Evolutionary conservation across 768 basidiomycete genomes (phyloP), one percentile per base, ranked within the genome.

Genomic region (Psilocybe cyanescens): DNA sequence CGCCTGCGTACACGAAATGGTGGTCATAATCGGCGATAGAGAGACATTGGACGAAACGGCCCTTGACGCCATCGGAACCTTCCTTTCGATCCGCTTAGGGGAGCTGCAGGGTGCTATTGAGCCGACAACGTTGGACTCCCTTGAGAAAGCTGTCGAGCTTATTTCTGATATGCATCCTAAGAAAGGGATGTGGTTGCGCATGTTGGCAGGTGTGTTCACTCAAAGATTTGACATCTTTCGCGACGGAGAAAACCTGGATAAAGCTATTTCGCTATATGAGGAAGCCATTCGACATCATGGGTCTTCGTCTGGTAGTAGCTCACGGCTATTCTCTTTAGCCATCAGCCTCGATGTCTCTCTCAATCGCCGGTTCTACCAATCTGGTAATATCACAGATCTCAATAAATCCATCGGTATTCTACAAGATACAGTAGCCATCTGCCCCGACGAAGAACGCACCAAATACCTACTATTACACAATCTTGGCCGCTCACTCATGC

Each of bases 391-490:
- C 9, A 17, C 47, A 9, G 54, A 61, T 49, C 29, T 61, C 8
- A 61, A 61, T 44, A 17, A 37, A 16, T 29, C 60, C 6, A 56
- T 61, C 33, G 41, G 48, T 9, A 24, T 56, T 29, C 50, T 59
- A 5, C 37, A 59, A 12, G 49, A 51, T 30, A 50, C 58, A 28
- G 12, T 50, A 2, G 9, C 37, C 11, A 39, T 28, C 14, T 50
- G 57, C 14, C 52, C 45, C 1, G 46, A 63, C 24, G 35, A 24
- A 19, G 44, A 62, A 29, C 44, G 12, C 7, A 11, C 3, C 8
- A 53, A 47, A 9, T 44, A 48, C 14, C 28, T 11, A 2, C 28
- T 63, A 3, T 46, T 58, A 14, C 12, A 53, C 24, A 39, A 46
- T 24, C 45, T 63, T n/a, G 57, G 30, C 8, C 8, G 14, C 14